A percentile compares a stretch with the other conserved stretches of the same genome.
Conservation (phyloP, 495 filamentous ascomycete genomes). For the Lasiosphaeria miniovina region DNA sequence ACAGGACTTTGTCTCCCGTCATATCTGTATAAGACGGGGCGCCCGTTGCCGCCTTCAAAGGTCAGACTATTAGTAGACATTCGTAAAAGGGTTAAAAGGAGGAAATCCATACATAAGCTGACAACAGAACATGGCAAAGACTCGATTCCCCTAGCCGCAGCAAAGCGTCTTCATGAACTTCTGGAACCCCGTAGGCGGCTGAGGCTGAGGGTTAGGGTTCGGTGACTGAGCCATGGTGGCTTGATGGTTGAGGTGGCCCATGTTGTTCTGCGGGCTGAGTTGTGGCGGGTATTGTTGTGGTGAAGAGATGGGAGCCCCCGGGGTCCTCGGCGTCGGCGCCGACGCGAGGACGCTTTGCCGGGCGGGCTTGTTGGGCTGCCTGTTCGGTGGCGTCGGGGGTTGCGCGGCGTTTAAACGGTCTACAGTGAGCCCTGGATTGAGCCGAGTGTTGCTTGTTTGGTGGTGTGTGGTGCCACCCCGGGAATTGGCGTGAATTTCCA, state of each 20-base stretch:
- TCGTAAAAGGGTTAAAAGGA: background rate
- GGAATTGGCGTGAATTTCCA: slow-evolving; percentile 67
- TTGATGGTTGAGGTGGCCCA: slow-evolving; percentile 50
- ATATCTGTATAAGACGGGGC: slow-evolving; percentile 25
- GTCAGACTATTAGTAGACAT: background rate
- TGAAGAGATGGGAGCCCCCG: slow-evolving; percentile 47
- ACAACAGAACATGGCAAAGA: background rate
- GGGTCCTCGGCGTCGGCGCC: slow-evolving; percentile 64
- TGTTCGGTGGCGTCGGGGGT: slow-evolving; percentile 85
- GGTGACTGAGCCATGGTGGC: slow-evolving; percentile 11
- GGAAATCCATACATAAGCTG: background rate
- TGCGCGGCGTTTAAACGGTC: slow-evolving; percentile 97
- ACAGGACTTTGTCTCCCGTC: slow-evolving; percentile 22
- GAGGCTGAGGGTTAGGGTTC: slow-evolving; percentile 39
- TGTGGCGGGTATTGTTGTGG: too few species aligned
- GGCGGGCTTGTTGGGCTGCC: slow-evolving; percentile 79
- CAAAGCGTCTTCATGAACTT: slow-evolving; percentile 81
- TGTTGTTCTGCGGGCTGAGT: slow-evolving; percentile 38
- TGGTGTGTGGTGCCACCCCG: slow-evolving; percentile 53
- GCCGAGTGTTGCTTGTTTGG: slow-evolving; percentile 52
- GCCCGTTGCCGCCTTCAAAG: background rate
- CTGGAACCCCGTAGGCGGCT: slow-evolving; percentile 56
- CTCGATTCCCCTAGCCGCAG: slow-evolving; percentile 59
- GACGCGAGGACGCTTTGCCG: slow-evolving; percentile 74
- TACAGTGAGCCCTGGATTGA: slow-evolving; percentile 60